phyloP scores from a whole-genome alignment of 306 rosid genomes.

The Datisca glomerata region DNA sequence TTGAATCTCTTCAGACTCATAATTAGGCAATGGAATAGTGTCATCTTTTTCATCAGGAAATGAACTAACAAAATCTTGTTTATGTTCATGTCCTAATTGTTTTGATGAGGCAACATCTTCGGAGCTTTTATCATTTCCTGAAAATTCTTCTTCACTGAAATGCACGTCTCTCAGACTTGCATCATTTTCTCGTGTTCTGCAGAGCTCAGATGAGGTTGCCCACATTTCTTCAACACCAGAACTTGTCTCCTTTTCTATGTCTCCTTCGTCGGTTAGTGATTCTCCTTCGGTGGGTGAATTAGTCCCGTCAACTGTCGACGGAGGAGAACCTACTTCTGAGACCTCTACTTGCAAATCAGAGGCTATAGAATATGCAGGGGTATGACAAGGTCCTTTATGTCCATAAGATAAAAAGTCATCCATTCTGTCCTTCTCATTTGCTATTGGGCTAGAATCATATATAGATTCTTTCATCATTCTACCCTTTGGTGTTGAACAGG shows the following conservation, averaged over 20 bases:
- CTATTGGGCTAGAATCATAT: constrained; percentile 22
- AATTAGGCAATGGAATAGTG: constrained; percentile 17
- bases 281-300: constrained; percentile 48
- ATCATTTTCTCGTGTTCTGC: constrained; percentile 10
- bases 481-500: constrained; percentile 9
- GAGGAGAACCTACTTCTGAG: constrained; percentile 69
- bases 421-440: constrained; percentile 20
- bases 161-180: constrained; percentile 7
- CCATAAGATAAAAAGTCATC: constrained; percentile 23
- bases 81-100: constrained; percentile 12
- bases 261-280: constrained; percentile 42
- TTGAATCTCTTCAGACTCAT: constrained; percentile 4
- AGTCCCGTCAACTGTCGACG: constrained; percentile 39
- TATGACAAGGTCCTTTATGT: constrained; percentile 30
- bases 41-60: too few relatives aligned
- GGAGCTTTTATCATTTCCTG: constrained; percentile 11
- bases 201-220: constrained; percentile 24
- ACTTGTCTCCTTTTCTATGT: constrained; percentile 33
- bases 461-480: constrained; percentile 16
- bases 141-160: not conserved
- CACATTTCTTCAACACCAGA: constrained; percentile 35
- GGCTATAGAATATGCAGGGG: constrained; percentile 64
- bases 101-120: constrained; percentile 11
- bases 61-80: too few relatives aligned
- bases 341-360: constrained; percentile 92